Evolutionary conservation across 73 alveolate species (phyloP).

Genomic region (Paramecium biaurelia): DNA sequence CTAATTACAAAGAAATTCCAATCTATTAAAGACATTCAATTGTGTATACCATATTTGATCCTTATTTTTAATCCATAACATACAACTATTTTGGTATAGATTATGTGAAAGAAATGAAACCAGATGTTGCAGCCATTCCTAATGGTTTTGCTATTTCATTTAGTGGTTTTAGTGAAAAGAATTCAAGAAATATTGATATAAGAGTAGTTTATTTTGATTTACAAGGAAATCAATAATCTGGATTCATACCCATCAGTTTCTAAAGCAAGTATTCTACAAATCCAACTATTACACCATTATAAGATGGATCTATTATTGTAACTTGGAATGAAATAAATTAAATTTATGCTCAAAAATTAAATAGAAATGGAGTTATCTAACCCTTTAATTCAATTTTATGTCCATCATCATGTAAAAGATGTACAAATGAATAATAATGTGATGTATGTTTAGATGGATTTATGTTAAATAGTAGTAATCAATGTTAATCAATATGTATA

Average conservation of each 20-base stretch:
- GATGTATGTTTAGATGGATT: not conserved
- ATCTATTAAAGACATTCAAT: not conserved
- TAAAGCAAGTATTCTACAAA: not conserved
- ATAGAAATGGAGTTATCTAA: not conserved
- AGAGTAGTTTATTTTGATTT: slow-evolving; percentile 11
- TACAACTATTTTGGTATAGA: not conserved
- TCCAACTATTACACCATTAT: not conserved
- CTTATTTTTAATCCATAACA: not conserved
- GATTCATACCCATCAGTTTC: not conserved
- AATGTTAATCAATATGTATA: not conserved
- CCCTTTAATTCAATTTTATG: not conserved
- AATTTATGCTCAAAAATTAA: not conserved
- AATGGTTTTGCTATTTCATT: not conserved
- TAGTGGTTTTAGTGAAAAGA: not conserved
- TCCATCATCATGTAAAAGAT: not conserved
- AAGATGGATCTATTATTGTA: not conserved
- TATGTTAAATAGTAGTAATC: not conserved
- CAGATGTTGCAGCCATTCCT: not conserved
- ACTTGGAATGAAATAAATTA: not conserved
- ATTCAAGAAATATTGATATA: not conserved
- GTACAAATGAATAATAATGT: not conserved
- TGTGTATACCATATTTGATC: not conserved
- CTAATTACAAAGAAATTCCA: not conserved
- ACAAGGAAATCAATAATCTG: not conserved
- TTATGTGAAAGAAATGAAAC: not conserved